Conservation (phyloP, 371 early-diverging fungal genomes). For the Syncephalastrum racemosum region DNA sequence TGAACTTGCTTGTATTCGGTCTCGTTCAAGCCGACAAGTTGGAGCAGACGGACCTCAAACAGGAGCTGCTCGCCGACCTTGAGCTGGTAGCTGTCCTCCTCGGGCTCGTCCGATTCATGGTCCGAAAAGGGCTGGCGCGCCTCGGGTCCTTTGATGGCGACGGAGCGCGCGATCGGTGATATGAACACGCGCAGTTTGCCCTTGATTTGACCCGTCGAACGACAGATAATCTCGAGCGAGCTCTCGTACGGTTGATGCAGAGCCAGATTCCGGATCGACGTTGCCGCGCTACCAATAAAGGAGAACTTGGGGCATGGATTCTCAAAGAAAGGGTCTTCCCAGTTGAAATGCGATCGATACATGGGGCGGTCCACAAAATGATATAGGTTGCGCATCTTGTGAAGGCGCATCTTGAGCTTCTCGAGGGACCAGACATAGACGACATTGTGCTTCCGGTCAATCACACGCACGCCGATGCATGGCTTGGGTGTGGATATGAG, state of each 20-base stretch:
- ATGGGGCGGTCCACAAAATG: conserved; percentile 70
- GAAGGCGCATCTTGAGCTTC: conserved; percentile 62
- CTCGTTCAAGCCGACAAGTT: conserved; percentile 68
- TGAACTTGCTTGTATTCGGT: conserved; percentile 70
- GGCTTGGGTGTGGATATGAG: conserved; percentile 46
- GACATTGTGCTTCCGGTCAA: conserved; percentile 68
- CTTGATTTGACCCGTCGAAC: conserved; percentile 52
- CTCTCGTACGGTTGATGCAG: conserved; percentile 53
- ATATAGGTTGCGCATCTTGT: conserved; percentile 77
- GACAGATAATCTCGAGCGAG: conserved; percentile 59
- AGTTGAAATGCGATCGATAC: conserved; percentile 68
- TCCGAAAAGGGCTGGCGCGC: conserved; percentile 11
- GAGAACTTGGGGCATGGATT: conserved; percentile 58
- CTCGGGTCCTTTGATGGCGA: conserved; percentile 17
- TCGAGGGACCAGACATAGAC: conserved; percentile 78
- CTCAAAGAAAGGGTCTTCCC: conserved; percentile 77
- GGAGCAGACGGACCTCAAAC: conserved; percentile 73
- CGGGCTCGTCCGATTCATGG: conserved; percentile 6
- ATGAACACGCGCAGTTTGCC: conserved; percentile 52
- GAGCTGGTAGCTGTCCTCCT: conserved; percentile 9
- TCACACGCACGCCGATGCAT: conserved; percentile 67
- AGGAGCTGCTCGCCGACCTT: conserved; percentile 60
- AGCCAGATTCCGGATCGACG: conserved; percentile 53
- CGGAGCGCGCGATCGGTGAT: conserved; percentile 48
- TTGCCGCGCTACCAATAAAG: conserved; percentile 65